phyloP scores from a whole-genome alignment of 2,329 filamentous ascomycete genomes.

The Arthrobotrys pseudoclavata region DNA sequence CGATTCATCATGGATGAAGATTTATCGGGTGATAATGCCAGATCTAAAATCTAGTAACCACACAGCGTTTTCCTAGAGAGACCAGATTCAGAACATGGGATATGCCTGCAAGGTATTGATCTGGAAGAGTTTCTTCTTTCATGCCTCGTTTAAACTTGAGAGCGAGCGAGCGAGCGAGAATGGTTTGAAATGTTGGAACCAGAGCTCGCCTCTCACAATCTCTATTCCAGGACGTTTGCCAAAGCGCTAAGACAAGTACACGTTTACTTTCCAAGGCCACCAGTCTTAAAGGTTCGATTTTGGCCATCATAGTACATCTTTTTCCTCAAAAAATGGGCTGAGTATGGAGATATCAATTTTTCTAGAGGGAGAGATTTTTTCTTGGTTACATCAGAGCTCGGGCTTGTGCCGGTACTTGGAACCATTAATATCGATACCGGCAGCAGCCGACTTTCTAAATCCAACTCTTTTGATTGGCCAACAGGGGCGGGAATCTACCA shows the following conservation, averaged over 20 bases:
- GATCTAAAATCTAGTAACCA: slow-evolving; percentile 14
- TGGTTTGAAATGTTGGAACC: slow-evolving; percentile 1
- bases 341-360: not conserved
- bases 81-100: slow-evolving; percentile 1
- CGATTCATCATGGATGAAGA: slow-evolving; percentile 37
- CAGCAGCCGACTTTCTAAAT: slow-evolving; percentile 35
- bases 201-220: slow-evolving; percentile 6
- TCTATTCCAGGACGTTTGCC: slow-evolving; percentile 3
- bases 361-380: not conserved
- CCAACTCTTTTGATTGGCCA: slow-evolving; percentile 4
- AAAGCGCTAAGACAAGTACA: slow-evolving; percentile 11
- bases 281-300: slow-evolving; percentile 2
- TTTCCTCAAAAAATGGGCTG: slow-evolving; percentile 16
- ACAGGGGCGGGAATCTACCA: not conserved
- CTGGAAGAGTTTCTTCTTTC: not conserved
- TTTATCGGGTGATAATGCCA: slow-evolving; percentile 50
- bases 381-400: slow-evolving; percentile 17
- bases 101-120: not conserved
- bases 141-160: slow-evolving; percentile 2
- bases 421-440: slow-evolving; percentile 34
- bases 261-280: not conserved
- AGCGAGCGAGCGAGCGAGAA: not conserved
- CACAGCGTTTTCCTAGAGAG: slow-evolving; percentile 8
- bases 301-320: not conserved
- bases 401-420: slow-evolving; percentile 40